A percentile compares a stretch with the other conserved stretches of the same genome.
These are phyloP conservation scores for Cymbopogon flexuosus DNA, from an alignment of 202 grass and related monocot genomes.

Conservation along the genomic window DNA sequence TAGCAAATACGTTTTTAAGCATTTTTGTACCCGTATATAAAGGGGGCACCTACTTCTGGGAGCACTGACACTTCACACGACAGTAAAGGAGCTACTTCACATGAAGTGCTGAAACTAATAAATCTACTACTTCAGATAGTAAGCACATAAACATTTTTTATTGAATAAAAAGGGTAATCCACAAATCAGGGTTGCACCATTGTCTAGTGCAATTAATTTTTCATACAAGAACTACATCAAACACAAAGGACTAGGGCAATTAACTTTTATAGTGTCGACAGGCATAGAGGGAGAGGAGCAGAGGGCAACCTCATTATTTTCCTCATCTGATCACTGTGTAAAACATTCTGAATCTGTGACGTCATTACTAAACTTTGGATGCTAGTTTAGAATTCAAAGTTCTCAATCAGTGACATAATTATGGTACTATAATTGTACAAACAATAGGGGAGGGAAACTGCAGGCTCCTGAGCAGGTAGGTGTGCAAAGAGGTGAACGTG, in stretches of 20 bases:
- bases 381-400: background rate
- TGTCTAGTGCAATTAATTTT: background rate
- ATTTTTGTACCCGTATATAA: background rate
- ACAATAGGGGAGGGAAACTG: background rate
- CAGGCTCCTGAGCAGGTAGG: background rate
- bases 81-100: background rate
- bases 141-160: background rate
- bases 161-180: background rate
- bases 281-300: background rate
- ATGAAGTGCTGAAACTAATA: background rate
- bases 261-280: background rate
- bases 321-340: background rate
- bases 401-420: background rate
- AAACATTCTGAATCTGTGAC: background rate
- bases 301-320: background rate
- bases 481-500: background rate
- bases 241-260: background rate
- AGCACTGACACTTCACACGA: background rate
- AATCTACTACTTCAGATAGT: background rate
- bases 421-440: background rate
- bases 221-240: background rate
- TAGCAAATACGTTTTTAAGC: background rate
- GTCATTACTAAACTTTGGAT: background rate
- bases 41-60: background rate
- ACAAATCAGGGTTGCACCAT: background rate